Evolutionary conservation across 2,329 filamentous ascomycete genomes (phyloP).

Genomic region (Arthroderma sp.): DNA sequence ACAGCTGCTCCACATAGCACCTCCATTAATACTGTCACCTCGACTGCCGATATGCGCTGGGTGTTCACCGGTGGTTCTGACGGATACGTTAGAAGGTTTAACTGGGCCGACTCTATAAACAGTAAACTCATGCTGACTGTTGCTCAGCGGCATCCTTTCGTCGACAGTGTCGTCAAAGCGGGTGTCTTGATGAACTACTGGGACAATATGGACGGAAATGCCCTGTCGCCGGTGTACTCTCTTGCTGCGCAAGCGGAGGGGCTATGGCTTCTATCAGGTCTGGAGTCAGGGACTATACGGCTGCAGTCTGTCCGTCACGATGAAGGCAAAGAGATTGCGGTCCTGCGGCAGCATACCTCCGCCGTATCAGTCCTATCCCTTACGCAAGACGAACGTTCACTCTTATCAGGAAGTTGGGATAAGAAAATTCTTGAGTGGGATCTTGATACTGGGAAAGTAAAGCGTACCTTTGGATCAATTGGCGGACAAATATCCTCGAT

Average conservation of each 20-base stretch:
- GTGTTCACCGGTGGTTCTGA: slow-evolving; percentile 90
- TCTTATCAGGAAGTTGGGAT: slow-evolving; percentile 93
- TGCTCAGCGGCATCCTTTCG: slow-evolving; percentile 89
- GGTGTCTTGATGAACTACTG: slow-evolving; percentile 92
- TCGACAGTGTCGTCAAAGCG: slow-evolving; percentile 92
- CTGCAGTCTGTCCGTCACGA: slow-evolving; percentile 87
- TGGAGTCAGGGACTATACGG: slow-evolving; percentile 86
- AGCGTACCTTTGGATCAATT: slow-evolving; percentile 62
- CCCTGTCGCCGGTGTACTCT: slow-evolving; percentile 83
- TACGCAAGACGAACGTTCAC: slow-evolving; percentile 69
- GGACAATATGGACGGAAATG: slow-evolving; percentile 79
- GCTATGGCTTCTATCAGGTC: slow-evolving; percentile 79
- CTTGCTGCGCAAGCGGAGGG: slow-evolving; percentile 81
- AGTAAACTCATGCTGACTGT: slow-evolving; percentile 88
- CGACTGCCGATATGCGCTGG: slow-evolving; percentile 88
- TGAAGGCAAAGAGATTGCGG: slow-evolving; percentile 78
- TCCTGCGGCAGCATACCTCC: slow-evolving; percentile 71
- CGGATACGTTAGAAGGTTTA: slow-evolving; percentile 93
- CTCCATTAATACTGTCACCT: slow-evolving; percentile 82
- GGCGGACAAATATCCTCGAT: slow-evolving; percentile 79
- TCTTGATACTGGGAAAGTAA: slow-evolving; percentile 68
- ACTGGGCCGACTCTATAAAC: slow-evolving; percentile 89
- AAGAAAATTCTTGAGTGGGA: slow-evolving; percentile 94
- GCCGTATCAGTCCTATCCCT: slow-evolving; percentile 81
- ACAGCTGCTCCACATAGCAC: slow-evolving; percentile 94